Conservation (phyloP, 495 filamentous ascomycete genomes). For the Trichocladium antarcticum region DNA sequence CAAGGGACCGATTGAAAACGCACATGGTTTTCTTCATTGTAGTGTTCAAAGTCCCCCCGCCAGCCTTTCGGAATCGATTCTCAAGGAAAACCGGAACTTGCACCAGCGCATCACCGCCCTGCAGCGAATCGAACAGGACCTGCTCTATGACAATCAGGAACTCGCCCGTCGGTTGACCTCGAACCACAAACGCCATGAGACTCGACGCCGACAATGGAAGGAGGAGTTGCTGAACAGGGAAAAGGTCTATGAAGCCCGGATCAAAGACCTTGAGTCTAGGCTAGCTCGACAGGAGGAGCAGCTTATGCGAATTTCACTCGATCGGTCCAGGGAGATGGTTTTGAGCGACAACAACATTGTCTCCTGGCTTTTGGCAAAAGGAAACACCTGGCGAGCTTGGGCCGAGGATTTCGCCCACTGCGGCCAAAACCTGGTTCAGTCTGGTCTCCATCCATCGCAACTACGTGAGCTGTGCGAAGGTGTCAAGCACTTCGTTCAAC, state of each 20-base stretch:
- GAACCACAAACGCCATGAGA: constrained; percentile 5
- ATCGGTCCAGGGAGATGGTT: background rate
- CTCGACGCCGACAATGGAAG: constrained; percentile 6
- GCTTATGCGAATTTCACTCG: background rate
- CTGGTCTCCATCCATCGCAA: constrained; percentile 14
- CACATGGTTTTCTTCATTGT: constrained; percentile 6
- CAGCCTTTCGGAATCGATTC: background rate
- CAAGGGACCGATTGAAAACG: constrained; percentile 1
- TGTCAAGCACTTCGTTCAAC: constrained; percentile 12
- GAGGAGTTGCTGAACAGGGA: constrained; percentile 9
- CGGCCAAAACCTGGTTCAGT: constrained; percentile 4
- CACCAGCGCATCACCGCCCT: constrained; percentile 19
- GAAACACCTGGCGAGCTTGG: constrained; percentile 8
- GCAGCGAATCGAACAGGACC: constrained; percentile 13
- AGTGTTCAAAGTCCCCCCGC: background rate
- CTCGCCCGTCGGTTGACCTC: constrained; percentile 2
- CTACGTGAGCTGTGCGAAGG: constrained; percentile 12
- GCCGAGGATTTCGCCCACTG: constrained; percentile 5
- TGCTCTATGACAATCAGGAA: constrained; percentile 14
- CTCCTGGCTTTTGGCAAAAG: constrained; percentile 5
- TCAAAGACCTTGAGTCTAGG: constrained; percentile 9
- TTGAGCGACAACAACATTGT: background rate
- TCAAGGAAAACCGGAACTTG: constrained; percentile 15
- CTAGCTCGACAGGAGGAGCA: constrained; percentile 8
- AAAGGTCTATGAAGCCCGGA: constrained; percentile 4